These are phyloP conservation scores for Magnaporthiopsis poae DNA, from an alignment of 2,329 filamentous ascomycete species.

Conservation along the genomic window DNA sequence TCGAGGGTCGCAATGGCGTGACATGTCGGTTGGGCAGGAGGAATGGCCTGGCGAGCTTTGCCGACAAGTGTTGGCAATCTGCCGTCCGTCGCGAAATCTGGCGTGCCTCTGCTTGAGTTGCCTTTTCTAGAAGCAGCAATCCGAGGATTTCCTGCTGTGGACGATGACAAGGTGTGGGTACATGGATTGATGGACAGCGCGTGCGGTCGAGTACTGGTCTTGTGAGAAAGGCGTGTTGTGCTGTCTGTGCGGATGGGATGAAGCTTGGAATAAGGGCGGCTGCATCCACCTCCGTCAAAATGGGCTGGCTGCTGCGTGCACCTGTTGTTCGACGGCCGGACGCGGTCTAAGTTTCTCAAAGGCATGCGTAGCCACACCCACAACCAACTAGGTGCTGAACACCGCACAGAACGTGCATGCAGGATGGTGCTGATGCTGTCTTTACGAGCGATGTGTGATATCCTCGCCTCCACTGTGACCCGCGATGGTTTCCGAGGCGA, in stretches of 20 bases:
- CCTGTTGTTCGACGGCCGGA: background rate
- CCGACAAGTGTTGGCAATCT: background rate
- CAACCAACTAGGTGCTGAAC: background rate
- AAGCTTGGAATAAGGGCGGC: background rate
- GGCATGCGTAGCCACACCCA: background rate
- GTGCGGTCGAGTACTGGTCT: background rate
- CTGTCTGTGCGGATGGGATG: background rate
- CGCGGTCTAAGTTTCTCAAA: background rate
- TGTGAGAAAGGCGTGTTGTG: background rate
- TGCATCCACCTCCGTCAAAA: background rate
- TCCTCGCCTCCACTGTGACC: background rate
- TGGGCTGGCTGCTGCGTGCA: background rate
- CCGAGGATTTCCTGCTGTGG: background rate
- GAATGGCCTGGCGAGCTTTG: background rate
- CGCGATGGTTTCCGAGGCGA: background rate
- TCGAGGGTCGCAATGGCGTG: background rate
- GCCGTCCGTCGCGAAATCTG: background rate
- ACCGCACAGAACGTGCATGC: background rate
- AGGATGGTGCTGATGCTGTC: background rate
- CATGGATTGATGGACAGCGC: background rate
- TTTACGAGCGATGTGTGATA: background rate
- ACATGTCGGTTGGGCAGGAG: background rate
- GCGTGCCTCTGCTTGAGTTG: background rate
- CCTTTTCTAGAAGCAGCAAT: background rate
- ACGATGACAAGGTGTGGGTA: background rate